Percentiles rank a stretch among this genome's conserved stretches.
phyloP scores from a whole-genome alignment of 768 basidiomycete species.

The Russula sp. region DNA sequence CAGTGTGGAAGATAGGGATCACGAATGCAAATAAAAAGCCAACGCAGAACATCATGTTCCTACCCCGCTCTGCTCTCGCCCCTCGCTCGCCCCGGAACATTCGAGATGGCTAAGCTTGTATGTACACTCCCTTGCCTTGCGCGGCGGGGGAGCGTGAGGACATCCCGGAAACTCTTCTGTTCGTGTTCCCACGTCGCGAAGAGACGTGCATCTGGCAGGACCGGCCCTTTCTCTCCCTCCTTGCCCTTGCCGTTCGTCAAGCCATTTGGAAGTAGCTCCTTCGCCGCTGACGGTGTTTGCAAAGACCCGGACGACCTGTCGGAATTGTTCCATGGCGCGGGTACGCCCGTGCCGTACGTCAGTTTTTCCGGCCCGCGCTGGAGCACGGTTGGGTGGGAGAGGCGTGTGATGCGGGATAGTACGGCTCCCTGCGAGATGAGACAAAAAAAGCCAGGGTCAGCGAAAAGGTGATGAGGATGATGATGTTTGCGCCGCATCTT shows the following conservation, averaged over 20 bases:
- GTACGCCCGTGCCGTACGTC: slow-evolving; percentile 34
- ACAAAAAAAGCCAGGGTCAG: not conserved
- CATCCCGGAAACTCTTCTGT: slow-evolving; percentile 35
- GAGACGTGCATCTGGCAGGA: slow-evolving; percentile 41
- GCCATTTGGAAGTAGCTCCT: slow-evolving; percentile 23
- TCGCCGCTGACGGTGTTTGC: slow-evolving; percentile 20
- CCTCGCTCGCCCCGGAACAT: slow-evolving; percentile 13
- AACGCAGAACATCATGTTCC: slow-evolving; percentile 1
- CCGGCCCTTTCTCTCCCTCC: slow-evolving; percentile 23
- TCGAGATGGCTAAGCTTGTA: slow-evolving; percentile 12
- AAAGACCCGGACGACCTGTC: slow-evolving; percentile 23
- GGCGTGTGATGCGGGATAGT: slow-evolving; percentile 49
- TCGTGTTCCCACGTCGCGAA: slow-evolving; percentile 48
- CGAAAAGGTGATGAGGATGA: not conserved
- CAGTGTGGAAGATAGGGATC: slow-evolving; percentile 2
- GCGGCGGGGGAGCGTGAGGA: slow-evolving; percentile 28
- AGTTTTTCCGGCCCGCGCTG: slow-evolving; percentile 40
- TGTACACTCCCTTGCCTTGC: slow-evolving; percentile 21
- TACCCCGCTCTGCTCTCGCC: slow-evolving; percentile 20
- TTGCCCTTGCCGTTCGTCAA: slow-evolving; percentile 26
- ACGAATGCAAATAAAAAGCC: slow-evolving; percentile 1
- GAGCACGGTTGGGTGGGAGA: slow-evolving; percentile 60
- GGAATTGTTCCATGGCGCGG: slow-evolving; percentile 44
- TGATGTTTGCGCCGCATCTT: not conserved
- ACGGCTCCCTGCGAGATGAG: slow-evolving; percentile 40